Evolutionary conservation across 2,329 filamentous ascomycete species (phyloP).

Genomic region (Lojkania enalia): DNA sequence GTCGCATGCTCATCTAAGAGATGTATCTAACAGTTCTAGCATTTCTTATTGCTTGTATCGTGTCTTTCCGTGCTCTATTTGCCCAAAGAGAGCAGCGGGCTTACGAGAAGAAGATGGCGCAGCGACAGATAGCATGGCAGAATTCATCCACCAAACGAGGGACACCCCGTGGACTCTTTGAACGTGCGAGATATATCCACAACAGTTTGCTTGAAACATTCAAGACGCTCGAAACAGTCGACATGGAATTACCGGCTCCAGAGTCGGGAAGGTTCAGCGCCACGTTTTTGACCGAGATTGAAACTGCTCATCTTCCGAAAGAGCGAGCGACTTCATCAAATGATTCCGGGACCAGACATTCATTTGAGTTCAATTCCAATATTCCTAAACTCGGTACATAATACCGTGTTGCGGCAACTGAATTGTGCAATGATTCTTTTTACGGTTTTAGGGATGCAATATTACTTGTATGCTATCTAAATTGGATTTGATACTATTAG

Average conservation of each 20-base stretch:
- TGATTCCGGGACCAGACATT: no score
- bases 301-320: background rate
- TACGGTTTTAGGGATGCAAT: no score
- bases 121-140: slow-evolving; percentile 3
- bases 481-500: no score
- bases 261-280: slow-evolving; percentile 13
- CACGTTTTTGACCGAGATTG: slow-evolving; percentile 10
- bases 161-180: background rate
- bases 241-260: slow-evolving; percentile 4
- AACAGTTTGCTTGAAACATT: slow-evolving; percentile 11
- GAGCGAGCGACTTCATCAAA: no score
- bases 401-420: no score
- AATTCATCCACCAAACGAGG: slow-evolving; percentile 2
- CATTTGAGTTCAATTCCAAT: no score
- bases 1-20: background rate
- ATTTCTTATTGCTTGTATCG: slow-evolving; percentile 12
- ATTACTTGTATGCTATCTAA: no score
- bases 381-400: no score
- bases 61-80: slow-evolving; percentile 13
- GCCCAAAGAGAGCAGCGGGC: slow-evolving; percentile 4
- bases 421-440: no score
- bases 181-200: slow-evolving; percentile 9
- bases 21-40: slow-evolving; percentile 4
- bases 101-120: background rate
- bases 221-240: slow-evolving; percentile 8